phyloP scores from a whole-genome alignment of 2,329 filamentous ascomycete genomes.

The Trichoderma semiorbis region DNA sequence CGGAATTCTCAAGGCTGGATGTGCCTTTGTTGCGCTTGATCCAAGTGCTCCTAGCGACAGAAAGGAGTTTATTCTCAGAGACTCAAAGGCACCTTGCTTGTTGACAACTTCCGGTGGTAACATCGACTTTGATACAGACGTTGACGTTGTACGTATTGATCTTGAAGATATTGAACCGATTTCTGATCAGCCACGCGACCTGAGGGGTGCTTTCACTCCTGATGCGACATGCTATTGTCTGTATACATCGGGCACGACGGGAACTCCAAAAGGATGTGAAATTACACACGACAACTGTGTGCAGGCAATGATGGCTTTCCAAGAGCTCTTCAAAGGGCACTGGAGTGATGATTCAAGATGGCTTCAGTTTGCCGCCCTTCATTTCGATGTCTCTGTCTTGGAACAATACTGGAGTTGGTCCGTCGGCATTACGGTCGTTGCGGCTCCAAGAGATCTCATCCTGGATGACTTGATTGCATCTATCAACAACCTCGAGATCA shows the following conservation, averaged over 20 bases:
- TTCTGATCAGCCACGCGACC: conserved; percentile 20
- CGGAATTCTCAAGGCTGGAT: conserved; percentile 78
- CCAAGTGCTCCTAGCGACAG: conserved; percentile 66
- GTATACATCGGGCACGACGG: conserved; percentile 85
- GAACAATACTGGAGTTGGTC: conserved; percentile 97
- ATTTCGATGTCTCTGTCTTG: conserved; percentile 90
- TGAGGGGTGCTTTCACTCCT: conserved; percentile 25
- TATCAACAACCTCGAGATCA: conserved; percentile 71
- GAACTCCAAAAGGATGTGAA: conserved; percentile 81
- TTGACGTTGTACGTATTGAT: conserved; percentile 34
- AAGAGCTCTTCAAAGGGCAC: conserved; percentile 69
- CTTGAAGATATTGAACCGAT: conserved; percentile 29
- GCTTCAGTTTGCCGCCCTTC: conserved; percentile 90
- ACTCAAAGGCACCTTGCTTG: conserved; percentile 64
- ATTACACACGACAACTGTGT: conserved; percentile 86
- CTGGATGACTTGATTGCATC: conserved; percentile 76
- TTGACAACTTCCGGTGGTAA: conserved; percentile 46
- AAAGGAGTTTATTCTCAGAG: conserved; percentile 73
- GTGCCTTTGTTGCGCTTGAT: conserved; percentile 77
- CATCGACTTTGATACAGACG: conserved; percentile 33
- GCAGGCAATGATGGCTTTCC: conserved; percentile 85
- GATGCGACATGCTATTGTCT: conserved; percentile 73
- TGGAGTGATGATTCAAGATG: conserved; percentile 74
- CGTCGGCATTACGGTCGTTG: conserved; percentile 78
- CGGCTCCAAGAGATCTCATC: conserved; percentile 77